phyloP scores from a whole-genome alignment of 2,329 filamentous ascomycete genomes.

The Phyllachora maydis region DNA sequence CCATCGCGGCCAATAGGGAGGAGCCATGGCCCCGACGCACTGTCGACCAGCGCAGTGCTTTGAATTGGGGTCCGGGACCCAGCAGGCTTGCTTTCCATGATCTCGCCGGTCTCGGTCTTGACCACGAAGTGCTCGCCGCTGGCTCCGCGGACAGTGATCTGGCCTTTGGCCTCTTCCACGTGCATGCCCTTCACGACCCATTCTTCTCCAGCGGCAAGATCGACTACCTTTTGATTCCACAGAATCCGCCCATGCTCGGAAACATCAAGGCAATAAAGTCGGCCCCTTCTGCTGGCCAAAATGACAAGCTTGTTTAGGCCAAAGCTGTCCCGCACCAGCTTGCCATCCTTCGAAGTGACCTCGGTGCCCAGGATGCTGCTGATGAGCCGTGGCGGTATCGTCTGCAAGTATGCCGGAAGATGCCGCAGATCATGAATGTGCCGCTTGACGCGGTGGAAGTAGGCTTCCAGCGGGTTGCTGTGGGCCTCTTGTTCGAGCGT shows the following conservation, averaged over 20 bases:
- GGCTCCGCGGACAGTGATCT: conserved; percentile 35
- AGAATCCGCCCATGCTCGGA: conserved; percentile 52
- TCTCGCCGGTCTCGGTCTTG: conserved; percentile 28
- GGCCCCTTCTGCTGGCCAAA: conserved; percentile 59
- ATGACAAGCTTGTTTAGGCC: conserved; percentile 77
- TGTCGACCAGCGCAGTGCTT: conserved; percentile 30
- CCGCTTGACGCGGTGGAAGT: conserved; percentile 66
- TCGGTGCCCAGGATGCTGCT: conserved; percentile 40
- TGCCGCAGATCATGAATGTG: conserved; percentile 61
- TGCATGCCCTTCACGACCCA: conserved; percentile 52
- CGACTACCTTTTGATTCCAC: conserved; percentile 51
- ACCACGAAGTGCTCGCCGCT: conserved; percentile 42
- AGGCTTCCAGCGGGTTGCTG: conserved; percentile 61
- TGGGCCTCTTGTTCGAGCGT: conserved; percentile 75
- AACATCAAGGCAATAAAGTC: conserved; percentile 61
- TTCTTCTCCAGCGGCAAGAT: conserved; percentile 28
- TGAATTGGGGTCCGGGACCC: conserved; percentile 17
- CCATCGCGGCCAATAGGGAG: conserved; percentile 30
- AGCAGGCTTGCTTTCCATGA: conserved; percentile 20
- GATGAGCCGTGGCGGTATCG: conserved; percentile 47
- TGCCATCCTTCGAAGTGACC: conserved; percentile 17
- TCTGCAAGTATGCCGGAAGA: conserved; percentile 52
- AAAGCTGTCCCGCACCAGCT: conserved; percentile 51
- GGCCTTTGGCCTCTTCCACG: conserved; percentile 32
- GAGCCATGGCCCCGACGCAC: conserved; percentile 27